A percentile compares a stretch with the other conserved stretches of the same genome.
Conservation (phyloP, 257 asterid genomes). For the Lavandula angustifolia region DNA sequence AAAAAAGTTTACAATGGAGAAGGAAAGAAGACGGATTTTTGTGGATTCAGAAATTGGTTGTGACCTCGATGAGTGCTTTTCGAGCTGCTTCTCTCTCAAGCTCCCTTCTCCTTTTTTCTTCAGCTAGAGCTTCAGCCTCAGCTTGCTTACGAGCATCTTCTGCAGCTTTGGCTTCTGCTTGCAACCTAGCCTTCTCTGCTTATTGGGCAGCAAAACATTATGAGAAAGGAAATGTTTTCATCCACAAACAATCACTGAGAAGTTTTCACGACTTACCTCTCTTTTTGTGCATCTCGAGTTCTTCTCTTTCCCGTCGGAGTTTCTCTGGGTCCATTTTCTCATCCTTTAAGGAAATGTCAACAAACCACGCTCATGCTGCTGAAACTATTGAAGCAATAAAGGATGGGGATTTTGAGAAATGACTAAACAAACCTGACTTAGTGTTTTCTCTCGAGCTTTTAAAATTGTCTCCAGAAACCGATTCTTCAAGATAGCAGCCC, state of each 20-base stretch:
- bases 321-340: slow-evolving; percentile 76
- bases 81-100: slow-evolving; percentile 85
- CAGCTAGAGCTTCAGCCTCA: slow-evolving; percentile 82
- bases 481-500: slow-evolving; percentile 77
- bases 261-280: slow-evolving; percentile 47
- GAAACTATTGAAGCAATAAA: neutral
- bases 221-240: neutral
- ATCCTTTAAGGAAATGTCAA: slow-evolving; percentile 42
- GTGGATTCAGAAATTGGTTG: neutral
- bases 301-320: slow-evolving; percentile 79
- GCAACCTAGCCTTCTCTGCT: slow-evolving; percentile 86
- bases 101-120: slow-evolving; percentile 66
- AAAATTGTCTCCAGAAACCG: slow-evolving; percentile 85
- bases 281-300: slow-evolving; percentile 74
- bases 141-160: slow-evolving; percentile 80
- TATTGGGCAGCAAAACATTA: neutral
- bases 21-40: neutral
- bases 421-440: slow-evolving; percentile 54
- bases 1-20: neutral
- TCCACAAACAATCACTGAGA: neutral
- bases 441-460: slow-evolving; percentile 84
- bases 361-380: slow-evolving; percentile 17
- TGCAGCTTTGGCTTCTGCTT: slow-evolving; percentile 91
- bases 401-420: neutral
- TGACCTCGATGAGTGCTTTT: slow-evolving; percentile 76